Evolutionary conservation across 768 basidiomycete species (phyloP).

Genomic region (Kwoniella sp.): DNA sequence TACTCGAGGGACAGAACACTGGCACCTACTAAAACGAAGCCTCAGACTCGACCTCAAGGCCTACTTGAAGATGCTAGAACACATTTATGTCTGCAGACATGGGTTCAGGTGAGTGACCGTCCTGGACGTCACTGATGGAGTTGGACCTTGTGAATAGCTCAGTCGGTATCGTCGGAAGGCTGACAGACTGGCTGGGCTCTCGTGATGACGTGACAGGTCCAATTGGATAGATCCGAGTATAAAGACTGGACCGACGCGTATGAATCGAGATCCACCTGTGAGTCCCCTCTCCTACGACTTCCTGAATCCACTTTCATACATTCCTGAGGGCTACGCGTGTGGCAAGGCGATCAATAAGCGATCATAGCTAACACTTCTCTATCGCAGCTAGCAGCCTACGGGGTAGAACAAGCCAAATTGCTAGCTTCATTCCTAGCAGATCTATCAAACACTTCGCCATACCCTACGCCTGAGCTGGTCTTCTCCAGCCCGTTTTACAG

Average conservation of each 20-base stretch:
- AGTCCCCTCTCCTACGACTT: constrained; percentile 12
- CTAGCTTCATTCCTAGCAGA: constrained; percentile 46
- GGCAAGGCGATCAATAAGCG: not conserved
- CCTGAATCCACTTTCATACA: not conserved
- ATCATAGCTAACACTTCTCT: not conserved
- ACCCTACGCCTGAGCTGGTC: constrained; percentile 51
- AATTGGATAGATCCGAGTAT: constrained; percentile 55
- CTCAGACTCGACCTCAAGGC: too few species aligned
- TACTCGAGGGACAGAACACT: too few species aligned
- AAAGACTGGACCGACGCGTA: constrained; percentile 46
- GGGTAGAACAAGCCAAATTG: constrained; percentile 38
- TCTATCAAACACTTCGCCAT: constrained; percentile 25
- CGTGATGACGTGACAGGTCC: constrained; percentile 23
- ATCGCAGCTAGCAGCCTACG: constrained; percentile 49
- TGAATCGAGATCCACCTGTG: constrained; percentile 56
- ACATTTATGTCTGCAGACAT: constrained; percentile 54
- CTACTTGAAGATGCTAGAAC: constrained; percentile 42
- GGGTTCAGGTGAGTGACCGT: constrained; percentile 46
- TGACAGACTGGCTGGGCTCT: too few species aligned
- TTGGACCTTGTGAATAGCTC: not conserved
- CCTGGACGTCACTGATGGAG: not conserved
- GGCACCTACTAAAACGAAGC: too few species aligned
- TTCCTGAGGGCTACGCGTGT: not conserved
- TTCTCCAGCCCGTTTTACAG: constrained; percentile 55
- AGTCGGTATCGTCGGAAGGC: too few species aligned